Evolutionary conservation across 1,139 yeast species (phyloP), one percentile per base, ranked within the genome.

Genomic region (Yamadazyma mexicana): DNA sequence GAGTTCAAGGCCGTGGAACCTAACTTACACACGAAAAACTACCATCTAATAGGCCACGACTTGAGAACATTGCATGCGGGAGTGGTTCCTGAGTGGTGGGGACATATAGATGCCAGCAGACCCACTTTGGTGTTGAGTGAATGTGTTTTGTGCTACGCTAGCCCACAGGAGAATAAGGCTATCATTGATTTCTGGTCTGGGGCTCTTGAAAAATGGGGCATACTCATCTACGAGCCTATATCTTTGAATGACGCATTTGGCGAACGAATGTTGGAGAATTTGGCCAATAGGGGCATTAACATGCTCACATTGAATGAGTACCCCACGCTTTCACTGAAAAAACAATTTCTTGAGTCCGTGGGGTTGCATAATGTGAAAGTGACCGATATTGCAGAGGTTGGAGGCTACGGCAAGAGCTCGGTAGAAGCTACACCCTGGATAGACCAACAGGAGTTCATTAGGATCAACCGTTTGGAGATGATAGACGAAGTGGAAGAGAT

Each of bases 401-500:
- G 81, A 26, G 77, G 80, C 14, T 66, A 73, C 36, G 75, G 76
- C 30, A 69, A 72, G 16, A 9, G 10, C 12, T 7, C 10, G 7
- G 10, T 15, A 7, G 17, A 10, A 4, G 26, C 12, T 14, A 40
- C 47, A 8, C 40, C 54, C 1, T 81, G 91, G 84, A 60, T 84
- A 0, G 47, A 60, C 4, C 47, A 41, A 0, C 56, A 54, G 0
- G 95, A 86, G 35, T 58, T 66, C 35, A 51, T 51, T 14, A 62
- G 95, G 26, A 71, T 89, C 1, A 73, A 78, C 40, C 57, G 64
- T 23, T 67, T 91, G 36, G 98, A 92, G 56, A 69, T 89, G 50
- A 67, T 92, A 29, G 98, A 92, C 61, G 98, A 92, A 58, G 64
- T 88, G 11, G 98, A 92, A 62, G 98, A 92, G 56, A 71, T 92